Percentiles rank a stretch among this genome's conserved stretches.
Evolutionary conservation across 1,284 basidiomycete genomes (phyloP).

Genomic region (Mycena sp.): DNA sequence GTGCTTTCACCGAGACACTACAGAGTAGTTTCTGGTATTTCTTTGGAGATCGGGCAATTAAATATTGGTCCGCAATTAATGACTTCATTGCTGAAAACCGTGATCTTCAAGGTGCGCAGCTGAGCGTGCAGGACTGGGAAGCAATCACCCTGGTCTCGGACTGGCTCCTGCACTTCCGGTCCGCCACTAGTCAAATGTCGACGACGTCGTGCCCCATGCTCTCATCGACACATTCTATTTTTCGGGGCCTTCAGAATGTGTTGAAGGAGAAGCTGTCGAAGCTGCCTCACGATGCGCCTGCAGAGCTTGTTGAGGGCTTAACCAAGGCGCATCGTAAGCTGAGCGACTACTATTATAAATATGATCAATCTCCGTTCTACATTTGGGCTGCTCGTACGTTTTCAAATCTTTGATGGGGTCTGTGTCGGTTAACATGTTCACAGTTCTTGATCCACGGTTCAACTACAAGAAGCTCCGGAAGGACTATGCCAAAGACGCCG

Average conservation of each 20-base stretch:
- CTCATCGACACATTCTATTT: too few relatives aligned
- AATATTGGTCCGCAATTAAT: slow-evolving; percentile 28
- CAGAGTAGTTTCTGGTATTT: slow-evolving; percentile 31
- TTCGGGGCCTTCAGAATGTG: slow-evolving; percentile 24
- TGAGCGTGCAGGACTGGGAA: slow-evolving; percentile 35
- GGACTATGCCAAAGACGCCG: too few relatives aligned
- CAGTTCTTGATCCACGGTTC: too few relatives aligned
- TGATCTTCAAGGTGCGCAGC: slow-evolving; percentile 30
- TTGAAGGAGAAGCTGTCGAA: slow-evolving; percentile 5
- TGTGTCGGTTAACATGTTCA: too few relatives aligned
- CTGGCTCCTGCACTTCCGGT: slow-evolving; percentile 37
- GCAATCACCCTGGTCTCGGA: slow-evolving; percentile 30
- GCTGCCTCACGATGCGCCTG: neutral
- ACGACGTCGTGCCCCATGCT: too few relatives aligned
- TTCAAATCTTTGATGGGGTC: too few relatives aligned
- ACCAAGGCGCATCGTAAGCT: slow-evolving; percentile 23
- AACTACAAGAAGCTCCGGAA: too few relatives aligned
- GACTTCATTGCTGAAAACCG: slow-evolving; percentile 25
- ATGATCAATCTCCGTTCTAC: slow-evolving; percentile 1
- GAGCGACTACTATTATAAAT: slow-evolving; percentile 22
- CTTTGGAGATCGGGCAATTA: slow-evolving; percentile 30
- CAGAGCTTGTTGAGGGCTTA: slow-evolving; percentile 10
- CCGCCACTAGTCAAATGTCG: slow-evolving; percentile 15
- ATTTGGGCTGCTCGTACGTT: slow-evolving; percentile 16
- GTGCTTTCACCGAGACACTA: neutral